Base-by-base conservation (phyloP, 257 asterid species). In the Oldenlandia corymbosa region DNA sequence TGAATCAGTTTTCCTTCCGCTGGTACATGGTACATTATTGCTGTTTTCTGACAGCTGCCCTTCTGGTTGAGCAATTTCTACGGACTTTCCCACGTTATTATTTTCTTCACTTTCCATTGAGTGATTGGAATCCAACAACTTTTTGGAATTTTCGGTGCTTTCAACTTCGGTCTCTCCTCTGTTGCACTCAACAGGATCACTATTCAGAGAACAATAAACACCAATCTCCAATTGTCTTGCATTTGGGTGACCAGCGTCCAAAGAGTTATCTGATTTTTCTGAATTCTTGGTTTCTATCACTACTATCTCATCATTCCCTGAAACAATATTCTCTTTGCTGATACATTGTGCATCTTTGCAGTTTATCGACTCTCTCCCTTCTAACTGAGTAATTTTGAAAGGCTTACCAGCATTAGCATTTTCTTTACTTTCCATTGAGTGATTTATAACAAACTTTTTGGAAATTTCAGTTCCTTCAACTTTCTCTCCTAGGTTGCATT, bases 131-230 rank as follows among this genome's bases (percentile, higher is more conserved):
- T 50, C 68, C 24, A 17, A 31, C 45, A 10, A 53, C 23, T 20
- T n/a, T n/a, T n/a, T 27, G 20, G 63, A 52, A 18, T 21, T 24
- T 1, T 54, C 53, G 20, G 49, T 14, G 50, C 45, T n/a, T n/a
- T n/a, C 58, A 21, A 5, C 24, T 46, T n/a, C n/a, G n/a, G 21
- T 55, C 31, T 58, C 72, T 54, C 67, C 62, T 58, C 57, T 37
- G 64, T 14, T 28, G 18, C 42, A 32, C 16, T 18, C 47, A 27
- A n/a, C n/a, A n/a, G n/a, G n/a, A n/a, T n/a, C 10, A 4, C 5
- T 1, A 2, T 32, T 79, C 52, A 53, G 65, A 11, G 34, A 57
- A 7, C 20, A 60, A 9, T 41, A 8, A n/a, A n/a, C n/a, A n/a
- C n/a, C n/a, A n/a, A n/a, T n/a, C n/a, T n/a, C n/a, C n/a, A n/a